phyloP scores from a whole-genome alignment of 202 grass and related monocot species.

The Musa balbisiana region DNA sequence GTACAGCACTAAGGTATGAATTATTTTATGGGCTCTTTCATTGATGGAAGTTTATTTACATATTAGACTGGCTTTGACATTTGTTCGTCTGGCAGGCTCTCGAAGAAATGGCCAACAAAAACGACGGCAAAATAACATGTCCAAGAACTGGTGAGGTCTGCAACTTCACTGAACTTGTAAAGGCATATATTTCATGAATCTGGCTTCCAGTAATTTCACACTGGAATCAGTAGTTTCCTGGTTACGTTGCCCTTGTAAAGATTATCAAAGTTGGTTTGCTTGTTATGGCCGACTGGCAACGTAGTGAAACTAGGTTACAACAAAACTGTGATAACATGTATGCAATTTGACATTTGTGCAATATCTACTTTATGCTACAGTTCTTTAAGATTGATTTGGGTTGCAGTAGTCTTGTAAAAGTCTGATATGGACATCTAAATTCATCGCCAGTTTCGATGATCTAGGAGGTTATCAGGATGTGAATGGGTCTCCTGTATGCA shows the following conservation, averaged over 20 bases:
- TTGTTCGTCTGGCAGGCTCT: slow-evolving; percentile 45
- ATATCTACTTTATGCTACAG: too few species aligned
- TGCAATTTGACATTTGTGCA: neutral
- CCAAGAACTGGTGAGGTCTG: slow-evolving; percentile 58
- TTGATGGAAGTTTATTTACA: too few species aligned
- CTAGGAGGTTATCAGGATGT: too few species aligned
- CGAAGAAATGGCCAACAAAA: slow-evolving; percentile 88
- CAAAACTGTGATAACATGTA: neutral
- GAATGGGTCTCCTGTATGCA: too few species aligned
- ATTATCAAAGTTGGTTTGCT: neutral
- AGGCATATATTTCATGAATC: slow-evolving; percentile 72
- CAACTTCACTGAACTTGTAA: slow-evolving; percentile 65
- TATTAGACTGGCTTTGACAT: neutral
- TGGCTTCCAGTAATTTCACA: too few species aligned
- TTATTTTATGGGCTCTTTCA: neutral
- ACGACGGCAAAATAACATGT: slow-evolving; percentile 70
- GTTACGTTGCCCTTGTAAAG: neutral
- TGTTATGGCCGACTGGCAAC: neutral
- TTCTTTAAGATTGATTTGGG: too few species aligned
- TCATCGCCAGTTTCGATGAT: too few species aligned
- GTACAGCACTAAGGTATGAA: slow-evolving; percentile 73
- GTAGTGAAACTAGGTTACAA: neutral
- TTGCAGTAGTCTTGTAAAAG: too few species aligned
- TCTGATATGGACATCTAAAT: too few species aligned
- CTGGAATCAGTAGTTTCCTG: too few species aligned